phyloP scores from a whole-genome alignment of 768 basidiomycete genomes.

The Pleurotus cornucopiae region DNA sequence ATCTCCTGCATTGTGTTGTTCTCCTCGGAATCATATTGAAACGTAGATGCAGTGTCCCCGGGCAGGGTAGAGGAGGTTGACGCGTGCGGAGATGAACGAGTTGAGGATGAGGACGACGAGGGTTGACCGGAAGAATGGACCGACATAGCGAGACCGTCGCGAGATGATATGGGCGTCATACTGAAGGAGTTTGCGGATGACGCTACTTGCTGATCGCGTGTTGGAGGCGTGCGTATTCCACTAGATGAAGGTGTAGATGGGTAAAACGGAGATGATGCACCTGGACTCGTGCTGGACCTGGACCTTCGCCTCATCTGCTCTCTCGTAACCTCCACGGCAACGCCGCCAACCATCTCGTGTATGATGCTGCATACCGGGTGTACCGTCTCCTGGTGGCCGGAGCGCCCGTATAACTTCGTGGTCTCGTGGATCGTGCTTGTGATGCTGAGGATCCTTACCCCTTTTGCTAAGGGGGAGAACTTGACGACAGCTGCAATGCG shows the following conservation, averaged over 20 bases:
- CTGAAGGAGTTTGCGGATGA: not conserved
- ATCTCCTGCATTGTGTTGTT: conserved; percentile 35
- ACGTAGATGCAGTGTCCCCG: not conserved
- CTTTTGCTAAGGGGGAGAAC: conserved; percentile 84
- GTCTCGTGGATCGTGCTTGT: conserved; percentile 71
- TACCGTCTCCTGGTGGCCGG: conserved; percentile 55
- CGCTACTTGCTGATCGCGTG: not conserved
- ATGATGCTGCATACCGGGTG: conserved; percentile 56
- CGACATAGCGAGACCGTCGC: not conserved
- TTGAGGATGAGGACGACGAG: conserved; percentile 3
- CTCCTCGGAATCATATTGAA: not conserved
- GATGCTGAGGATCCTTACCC: conserved; percentile 66
- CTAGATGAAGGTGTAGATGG: not conserved
- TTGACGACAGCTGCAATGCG: conserved; percentile 77
- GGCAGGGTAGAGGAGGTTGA: not conserved
- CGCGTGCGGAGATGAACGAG: not conserved
- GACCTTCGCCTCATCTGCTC: conserved; percentile 11
- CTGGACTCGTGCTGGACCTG: not conserved
- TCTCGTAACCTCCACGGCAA: conserved; percentile 33
- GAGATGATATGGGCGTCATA: conserved; percentile 5
- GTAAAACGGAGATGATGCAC: not conserved
- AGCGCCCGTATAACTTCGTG: conserved; percentile 54
- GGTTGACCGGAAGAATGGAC: conserved; percentile 4
- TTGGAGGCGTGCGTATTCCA: conserved; percentile 2
- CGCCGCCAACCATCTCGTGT: conserved; percentile 66